Evolutionary conservation across 345 rosid genomes (phyloP).

Genomic region (Anastatica hierochuntica): DNA sequence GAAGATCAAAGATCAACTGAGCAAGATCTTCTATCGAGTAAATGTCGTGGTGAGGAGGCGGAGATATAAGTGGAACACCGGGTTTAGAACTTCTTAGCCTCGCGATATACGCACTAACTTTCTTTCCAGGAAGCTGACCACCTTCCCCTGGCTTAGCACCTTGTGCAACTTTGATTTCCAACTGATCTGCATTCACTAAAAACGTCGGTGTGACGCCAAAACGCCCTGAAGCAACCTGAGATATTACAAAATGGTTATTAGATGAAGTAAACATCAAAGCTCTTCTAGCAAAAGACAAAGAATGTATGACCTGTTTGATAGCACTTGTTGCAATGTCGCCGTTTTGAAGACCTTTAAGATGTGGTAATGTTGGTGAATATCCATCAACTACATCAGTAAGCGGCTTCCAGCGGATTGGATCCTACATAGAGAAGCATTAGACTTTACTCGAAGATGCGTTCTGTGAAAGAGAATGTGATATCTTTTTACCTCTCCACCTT

Average conservation of each 20-base stretch:
- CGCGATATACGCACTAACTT: conserved; percentile 97
- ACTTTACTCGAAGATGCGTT: background rate
- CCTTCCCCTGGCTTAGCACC: conserved; percentile 99
- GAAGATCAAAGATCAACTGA: conserved; percentile 91
- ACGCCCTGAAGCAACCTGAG: conserved; percentile 97
- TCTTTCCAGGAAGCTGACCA: conserved; percentile 95
- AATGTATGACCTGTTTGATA: conserved; percentile 72
- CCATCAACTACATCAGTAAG: conserved; percentile 94
- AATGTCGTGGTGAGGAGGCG: conserved; percentile 97
- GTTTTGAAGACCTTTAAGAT: conserved; percentile 98
- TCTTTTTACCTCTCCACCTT: conserved; percentile 90
- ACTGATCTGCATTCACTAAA: conserved; percentile 86
- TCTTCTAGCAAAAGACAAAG: conserved; percentile 9
- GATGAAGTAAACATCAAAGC: too few relatives aligned
- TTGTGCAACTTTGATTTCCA: conserved; percentile 98
- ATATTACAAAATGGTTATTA: too few relatives aligned
- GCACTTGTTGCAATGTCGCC: conserved; percentile 99
- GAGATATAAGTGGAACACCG: conserved; percentile 98
- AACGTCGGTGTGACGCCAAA: conserved; percentile 99
- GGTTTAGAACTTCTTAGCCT: conserved; percentile 95
- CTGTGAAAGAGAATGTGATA: background rate
- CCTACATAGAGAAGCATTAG: conserved; percentile 34
- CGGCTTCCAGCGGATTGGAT: conserved; percentile 97
- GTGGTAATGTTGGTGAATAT: conserved; percentile 91
- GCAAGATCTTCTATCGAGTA: conserved; percentile 99